phyloP scores from a whole-genome alignment of 495 filamentous ascomycete genomes.

The Elaphomyces granulatus region DNA sequence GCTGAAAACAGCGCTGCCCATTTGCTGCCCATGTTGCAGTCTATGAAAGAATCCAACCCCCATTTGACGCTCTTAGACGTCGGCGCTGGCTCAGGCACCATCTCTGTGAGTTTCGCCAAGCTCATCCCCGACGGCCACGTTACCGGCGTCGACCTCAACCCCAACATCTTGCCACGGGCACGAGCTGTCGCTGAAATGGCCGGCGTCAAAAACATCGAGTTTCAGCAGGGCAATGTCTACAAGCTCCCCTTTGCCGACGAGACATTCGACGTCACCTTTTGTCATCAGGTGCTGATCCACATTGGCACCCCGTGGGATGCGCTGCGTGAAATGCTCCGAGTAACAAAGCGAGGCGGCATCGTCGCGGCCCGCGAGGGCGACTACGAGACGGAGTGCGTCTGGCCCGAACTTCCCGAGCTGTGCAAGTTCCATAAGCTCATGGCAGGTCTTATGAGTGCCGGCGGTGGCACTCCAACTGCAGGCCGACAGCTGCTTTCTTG shows the following conservation, averaged over 20 bases:
- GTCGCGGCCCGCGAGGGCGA: constrained; percentile 36
- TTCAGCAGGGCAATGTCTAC: constrained; percentile 32
- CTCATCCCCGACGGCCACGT: constrained; percentile 33
- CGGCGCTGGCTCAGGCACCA: constrained; percentile 44
- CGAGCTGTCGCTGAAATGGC: constrained; percentile 19
- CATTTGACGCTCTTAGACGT: constrained; percentile 40
- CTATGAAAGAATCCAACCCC: too few species aligned
- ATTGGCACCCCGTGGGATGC: constrained; percentile 26
- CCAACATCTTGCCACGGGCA: constrained; percentile 23
- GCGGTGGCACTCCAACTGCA: constrained; percentile 36
- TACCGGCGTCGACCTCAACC: constrained; percentile 26
- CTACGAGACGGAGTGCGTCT: constrained; percentile 27
- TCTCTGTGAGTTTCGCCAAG: constrained; percentile 37
- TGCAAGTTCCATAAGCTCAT: constrained; percentile 27
- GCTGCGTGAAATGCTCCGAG: constrained; percentile 35
- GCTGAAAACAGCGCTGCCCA: constrained; percentile 34
- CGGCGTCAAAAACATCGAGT: constrained; percentile 30
- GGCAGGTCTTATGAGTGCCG: constrained; percentile 20
- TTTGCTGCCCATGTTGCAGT: constrained; percentile 32
- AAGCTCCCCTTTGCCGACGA: constrained; percentile 28
- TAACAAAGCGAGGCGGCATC: constrained; percentile 37
- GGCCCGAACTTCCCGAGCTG: constrained; percentile 30
- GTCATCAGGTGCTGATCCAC: constrained; percentile 41
- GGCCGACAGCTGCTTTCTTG: constrained; percentile 35
- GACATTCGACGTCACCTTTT: constrained; percentile 42